A percentile compares a stretch with the other conserved stretches of the same genome.
These are phyloP conservation scores for Sordaria brevicollis DNA, from an alignment of 495 filamentous ascomycete genomes.

Conservation along the genomic window DNA sequence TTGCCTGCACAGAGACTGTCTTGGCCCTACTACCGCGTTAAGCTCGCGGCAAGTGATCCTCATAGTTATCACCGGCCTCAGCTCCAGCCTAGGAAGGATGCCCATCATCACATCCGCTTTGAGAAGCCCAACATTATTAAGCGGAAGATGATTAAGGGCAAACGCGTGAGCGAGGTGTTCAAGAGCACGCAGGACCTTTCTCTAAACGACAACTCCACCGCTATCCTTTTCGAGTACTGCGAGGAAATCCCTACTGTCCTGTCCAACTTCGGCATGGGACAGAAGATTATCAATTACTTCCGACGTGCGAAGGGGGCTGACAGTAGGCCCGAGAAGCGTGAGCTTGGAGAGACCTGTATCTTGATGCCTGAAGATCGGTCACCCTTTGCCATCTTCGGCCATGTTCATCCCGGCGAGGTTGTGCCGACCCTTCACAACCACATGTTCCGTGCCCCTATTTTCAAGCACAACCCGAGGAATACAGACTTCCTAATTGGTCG, in stretches of 20 bases:
- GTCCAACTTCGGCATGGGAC: slow-evolving; percentile 96
- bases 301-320: slow-evolving; percentile 75
- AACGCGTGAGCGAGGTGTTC: slow-evolving; percentile 65
- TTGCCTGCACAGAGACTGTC: slow-evolving; percentile 82
- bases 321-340: slow-evolving; percentile 35
- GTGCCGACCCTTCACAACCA: slow-evolving; percentile 85
- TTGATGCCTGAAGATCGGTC: slow-evolving; percentile 89
- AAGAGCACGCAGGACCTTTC: slow-evolving; percentile 64
- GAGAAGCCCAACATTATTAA: slow-evolving; percentile 58
- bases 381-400: slow-evolving; percentile 89
- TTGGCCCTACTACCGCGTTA: slow-evolving; percentile 89
- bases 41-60: slow-evolving; percentile 65
- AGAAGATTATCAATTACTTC: slow-evolving; percentile 90
- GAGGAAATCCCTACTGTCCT: slow-evolving; percentile 86
- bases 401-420: slow-evolving; percentile 79
- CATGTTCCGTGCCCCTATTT: slow-evolving; percentile 91
- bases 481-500: slow-evolving; percentile 85
- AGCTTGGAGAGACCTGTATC: slow-evolving; percentile 73
- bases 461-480: slow-evolving; percentile 65
- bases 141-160: slow-evolving; percentile 67
- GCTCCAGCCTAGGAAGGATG: slow-evolving; percentile 45
- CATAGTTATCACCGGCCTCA: slow-evolving; percentile 85
- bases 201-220: slow-evolving; percentile 76
- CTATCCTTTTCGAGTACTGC: slow-evolving; percentile 85
- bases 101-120: slow-evolving; percentile 44